phyloP scores from a whole-genome alignment of 2,329 filamentous ascomycete genomes.

The Dendrostoma leiphaemia region DNA sequence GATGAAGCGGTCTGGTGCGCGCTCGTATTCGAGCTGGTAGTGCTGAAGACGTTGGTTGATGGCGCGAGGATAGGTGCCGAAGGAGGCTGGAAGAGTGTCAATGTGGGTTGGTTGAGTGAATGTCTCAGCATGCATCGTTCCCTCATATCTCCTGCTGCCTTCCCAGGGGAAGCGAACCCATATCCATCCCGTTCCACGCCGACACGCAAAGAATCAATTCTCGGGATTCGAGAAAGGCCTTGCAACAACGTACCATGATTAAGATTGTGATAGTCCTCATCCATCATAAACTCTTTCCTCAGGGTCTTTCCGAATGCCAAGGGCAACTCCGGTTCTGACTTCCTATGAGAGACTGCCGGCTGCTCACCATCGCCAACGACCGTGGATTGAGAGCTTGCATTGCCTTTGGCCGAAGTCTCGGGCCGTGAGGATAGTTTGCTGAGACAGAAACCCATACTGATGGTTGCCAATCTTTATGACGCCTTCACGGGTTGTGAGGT shows the following conservation, averaged over 20 bases:
- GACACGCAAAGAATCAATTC: not conserved
- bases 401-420: not conserved
- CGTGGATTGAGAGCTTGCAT: not conserved
- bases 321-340: not conserved
- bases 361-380: not conserved
- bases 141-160: too few relatives aligned
- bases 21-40: constrained; percentile 68
- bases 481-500: not conserved
- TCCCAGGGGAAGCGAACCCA: too few relatives aligned
- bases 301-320: constrained; percentile 37
- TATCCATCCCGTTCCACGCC: too few relatives aligned
- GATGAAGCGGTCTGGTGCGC: constrained; percentile 72
- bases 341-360: not conserved
- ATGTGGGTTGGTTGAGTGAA: constrained; percentile 28
- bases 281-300: constrained; percentile 67
- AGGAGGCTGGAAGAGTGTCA: constrained; percentile 66
- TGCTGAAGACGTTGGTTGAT: constrained; percentile 58
- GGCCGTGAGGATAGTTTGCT: not conserved
- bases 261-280: constrained; percentile 66
- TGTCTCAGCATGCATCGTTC: too few relatives aligned
- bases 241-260: constrained; percentile 54
- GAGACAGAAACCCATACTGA: not conserved
- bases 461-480: not conserved
- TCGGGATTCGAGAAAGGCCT: constrained; percentile 15
- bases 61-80: constrained; percentile 68